phyloP scores from a whole-genome alignment of 495 filamentous ascomycete species.

The Penicillium psychrofluorescens region DNA sequence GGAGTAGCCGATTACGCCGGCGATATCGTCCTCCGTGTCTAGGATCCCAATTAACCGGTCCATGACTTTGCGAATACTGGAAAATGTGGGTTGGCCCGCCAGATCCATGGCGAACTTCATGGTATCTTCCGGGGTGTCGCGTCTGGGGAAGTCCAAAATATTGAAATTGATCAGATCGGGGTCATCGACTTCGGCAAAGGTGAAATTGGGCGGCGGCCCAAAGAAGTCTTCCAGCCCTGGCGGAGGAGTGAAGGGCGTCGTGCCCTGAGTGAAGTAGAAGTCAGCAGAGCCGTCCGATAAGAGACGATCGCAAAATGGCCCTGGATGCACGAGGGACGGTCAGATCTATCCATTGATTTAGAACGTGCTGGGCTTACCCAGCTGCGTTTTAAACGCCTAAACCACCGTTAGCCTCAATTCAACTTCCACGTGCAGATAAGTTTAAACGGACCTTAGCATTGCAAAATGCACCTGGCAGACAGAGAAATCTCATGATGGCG shows the following conservation, averaged over 20 bases:
- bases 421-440: background rate
- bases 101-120: constrained; percentile 6
- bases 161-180: constrained; percentile 4
- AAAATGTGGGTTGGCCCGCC: constrained; percentile 6
- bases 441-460: constrained; percentile 13
- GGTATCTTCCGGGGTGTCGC: constrained; percentile 13
- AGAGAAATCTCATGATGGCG: constrained; percentile 20
- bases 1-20: constrained; percentile 50
- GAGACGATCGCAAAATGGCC: constrained; percentile 13
- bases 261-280: constrained; percentile 22
- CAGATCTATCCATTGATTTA: background rate
- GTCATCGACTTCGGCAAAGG: constrained; percentile 8
- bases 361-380: constrained; percentile 10
- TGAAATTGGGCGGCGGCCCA: constrained; percentile 22
- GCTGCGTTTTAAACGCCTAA: constrained; percentile 17
- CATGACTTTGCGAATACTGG: constrained; percentile 4
- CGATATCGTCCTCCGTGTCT: constrained; percentile 26
- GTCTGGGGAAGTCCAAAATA: constrained; percentile 14
- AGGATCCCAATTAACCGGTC: constrained; percentile 13
- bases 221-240: constrained; percentile 17
- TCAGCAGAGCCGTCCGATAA: constrained; percentile 3
- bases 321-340: constrained; percentile 5
- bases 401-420: background rate
- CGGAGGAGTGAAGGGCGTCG: constrained; percentile 5
- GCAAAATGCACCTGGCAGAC: constrained; percentile 19